Base-by-base conservation (phyloP, 1,284 basidiomycete species). In the Volvariella surrecta region DNA sequence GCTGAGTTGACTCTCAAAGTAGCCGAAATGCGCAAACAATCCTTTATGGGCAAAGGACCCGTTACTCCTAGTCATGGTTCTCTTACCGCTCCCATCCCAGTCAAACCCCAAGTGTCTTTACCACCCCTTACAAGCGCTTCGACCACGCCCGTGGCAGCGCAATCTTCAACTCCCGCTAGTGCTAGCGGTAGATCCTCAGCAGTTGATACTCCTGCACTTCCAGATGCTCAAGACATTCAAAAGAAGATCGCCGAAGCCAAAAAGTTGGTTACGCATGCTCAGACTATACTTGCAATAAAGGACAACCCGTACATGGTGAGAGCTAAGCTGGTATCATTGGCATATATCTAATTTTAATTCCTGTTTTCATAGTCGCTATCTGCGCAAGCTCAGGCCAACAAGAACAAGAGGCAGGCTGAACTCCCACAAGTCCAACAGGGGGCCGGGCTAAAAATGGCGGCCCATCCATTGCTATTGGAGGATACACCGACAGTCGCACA, bases 241-340 rank as follows among this genome's bases (percentile, higher is more conserved):
- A 75, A 79, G 4, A 70, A 74, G 42, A 76, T 92, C 0, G 84
- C 81, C 3, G 90, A 91, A 49, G 86, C 87, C 9, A 85, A 84
- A 58, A 72, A 79, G 22, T 73, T 83, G 45, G 85, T 92, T 3
- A 79, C 85, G 0, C 83, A 89, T 39, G 79, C 86, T 16, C 84
- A 87, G 55, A 82, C 71, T 47, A 81, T 82, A 51, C 67, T 83
- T 21, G 74, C 82, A 1, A 64, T 80, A 22, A 83, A 82, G 50
- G 82, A 84, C 49, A 91, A 90, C 49, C 86, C 89, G 1, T 90
- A 91, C 65, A 79, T 89, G 71, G 87, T 85, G 20, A n/a, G n/a
- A n/a, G n/a, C n/a, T n/a, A n/a, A n/a, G n/a, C n/a, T n/a, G 39
- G 75, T 62, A 6, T 4, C n/a, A 39, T 30, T 13, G 13, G 8